These are phyloP conservation scores for Pythium aphanidermatum DNA, from an alignment of 352 stramenopile genomes.

Conservation along the genomic window DNA sequence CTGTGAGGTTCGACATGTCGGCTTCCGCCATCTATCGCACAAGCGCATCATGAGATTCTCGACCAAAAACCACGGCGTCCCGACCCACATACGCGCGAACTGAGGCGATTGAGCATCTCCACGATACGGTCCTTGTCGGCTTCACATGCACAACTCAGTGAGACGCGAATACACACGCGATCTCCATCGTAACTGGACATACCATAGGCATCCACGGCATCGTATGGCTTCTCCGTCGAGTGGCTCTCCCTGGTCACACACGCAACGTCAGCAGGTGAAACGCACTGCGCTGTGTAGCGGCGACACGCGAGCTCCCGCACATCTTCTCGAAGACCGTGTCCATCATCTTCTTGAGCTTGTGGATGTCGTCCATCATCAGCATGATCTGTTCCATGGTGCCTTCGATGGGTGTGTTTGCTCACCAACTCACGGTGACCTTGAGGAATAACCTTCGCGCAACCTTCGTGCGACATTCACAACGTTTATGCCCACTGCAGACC, in stretches of 20 bases:
- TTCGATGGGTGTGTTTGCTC: no score
- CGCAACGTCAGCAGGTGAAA: neutral
- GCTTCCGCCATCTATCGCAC: slow-evolving; percentile 66
- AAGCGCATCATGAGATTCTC: neutral
- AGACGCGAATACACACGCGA: neutral
- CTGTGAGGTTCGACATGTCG: slow-evolving; percentile 85
- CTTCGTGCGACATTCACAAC: neutral
- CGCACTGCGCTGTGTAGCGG: no score
- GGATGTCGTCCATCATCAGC: slow-evolving; percentile 89
- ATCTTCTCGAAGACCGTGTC: slow-evolving; percentile 84
- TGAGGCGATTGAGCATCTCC: slow-evolving; percentile 85
- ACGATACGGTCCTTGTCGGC: slow-evolving; percentile 83
- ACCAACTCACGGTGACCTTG: no score
- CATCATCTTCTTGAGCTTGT: slow-evolving; percentile 91
- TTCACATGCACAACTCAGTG: slow-evolving; percentile 17
- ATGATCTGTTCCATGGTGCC: slow-evolving; percentile 81
- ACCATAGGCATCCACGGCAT: slow-evolving; percentile 76
- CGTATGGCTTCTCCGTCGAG: slow-evolving; percentile 48
- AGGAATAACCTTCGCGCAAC: neutral
- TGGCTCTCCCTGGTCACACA: slow-evolving; percentile 39
- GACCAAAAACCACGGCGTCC: neutral
- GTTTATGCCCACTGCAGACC: no score
- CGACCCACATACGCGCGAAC: slow-evolving; percentile 44
- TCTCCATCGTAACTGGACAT: neutral
- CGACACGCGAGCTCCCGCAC: no score